Evolutionary conservation across 2,329 filamentous ascomycete species (phyloP).

Genomic region (Corniculantispora saksenae): DNA sequence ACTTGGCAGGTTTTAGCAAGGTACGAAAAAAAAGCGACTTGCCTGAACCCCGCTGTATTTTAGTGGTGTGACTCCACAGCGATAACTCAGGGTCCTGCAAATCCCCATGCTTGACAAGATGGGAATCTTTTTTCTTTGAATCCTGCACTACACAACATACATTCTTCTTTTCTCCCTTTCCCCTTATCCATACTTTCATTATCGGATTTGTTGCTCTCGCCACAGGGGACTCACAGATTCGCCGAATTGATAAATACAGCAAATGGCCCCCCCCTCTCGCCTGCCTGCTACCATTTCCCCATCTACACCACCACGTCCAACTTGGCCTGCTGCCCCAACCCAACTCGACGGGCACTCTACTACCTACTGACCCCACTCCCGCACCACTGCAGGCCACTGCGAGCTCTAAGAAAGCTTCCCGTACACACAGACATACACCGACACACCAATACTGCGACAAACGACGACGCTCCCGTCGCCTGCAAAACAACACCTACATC

Average conservation of each 20-base stretch:
- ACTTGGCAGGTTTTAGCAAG: not conserved
- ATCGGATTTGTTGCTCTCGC: not conserved
- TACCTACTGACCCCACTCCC: not conserved
- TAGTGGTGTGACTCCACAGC: not conserved
- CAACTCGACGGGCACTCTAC: too few relatives aligned
- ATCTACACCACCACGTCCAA: not conserved
- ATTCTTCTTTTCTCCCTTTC: not conserved
- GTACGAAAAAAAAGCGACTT: not conserved
- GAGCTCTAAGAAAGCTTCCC: not conserved
- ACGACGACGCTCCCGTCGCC: too few relatives aligned
- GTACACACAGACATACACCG: not conserved
- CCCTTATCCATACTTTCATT: not conserved
- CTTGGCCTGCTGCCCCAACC: too few relatives aligned
- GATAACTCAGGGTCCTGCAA: constrained; percentile 11
- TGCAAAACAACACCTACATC: not conserved
- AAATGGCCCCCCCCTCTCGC: not conserved
- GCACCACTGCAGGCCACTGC: too few relatives aligned
- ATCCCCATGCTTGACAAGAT: constrained; percentile 15
- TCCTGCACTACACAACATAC: not conserved
- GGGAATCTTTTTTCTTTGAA: not conserved
- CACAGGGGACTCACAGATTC: not conserved
- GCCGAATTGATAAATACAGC: not conserved
- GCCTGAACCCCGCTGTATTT: not conserved
- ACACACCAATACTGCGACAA: too few relatives aligned
- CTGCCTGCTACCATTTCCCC: not conserved